A percentile compares a stretch with the other conserved stretches of the same genome.
Conservation (phyloP, 768 basidiomycete species). For the Kwoniella sp. region DNA sequence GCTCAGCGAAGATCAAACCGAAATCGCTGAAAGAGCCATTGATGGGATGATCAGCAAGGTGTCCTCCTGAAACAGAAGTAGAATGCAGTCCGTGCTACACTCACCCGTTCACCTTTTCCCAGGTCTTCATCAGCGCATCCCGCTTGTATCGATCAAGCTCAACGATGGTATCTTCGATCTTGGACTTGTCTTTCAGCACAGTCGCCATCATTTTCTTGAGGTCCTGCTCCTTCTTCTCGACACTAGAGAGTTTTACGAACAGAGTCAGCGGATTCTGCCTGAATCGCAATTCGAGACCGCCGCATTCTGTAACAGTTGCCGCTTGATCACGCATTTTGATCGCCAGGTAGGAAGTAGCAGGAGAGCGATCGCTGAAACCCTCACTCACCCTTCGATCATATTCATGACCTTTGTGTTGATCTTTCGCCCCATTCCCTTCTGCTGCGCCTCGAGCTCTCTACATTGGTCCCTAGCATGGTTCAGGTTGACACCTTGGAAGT, state of each 20-base stretch:
- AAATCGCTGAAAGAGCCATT: constrained; percentile 72
- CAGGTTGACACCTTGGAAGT: constrained; percentile 73
- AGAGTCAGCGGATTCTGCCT: too few species aligned
- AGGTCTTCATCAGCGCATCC: constrained; percentile 89
- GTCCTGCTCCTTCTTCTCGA: constrained; percentile 88
- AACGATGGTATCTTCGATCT: constrained; percentile 90
- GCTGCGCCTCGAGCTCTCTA: constrained; percentile 72
- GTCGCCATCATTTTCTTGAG: constrained; percentile 84
- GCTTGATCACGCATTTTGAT: not conserved
- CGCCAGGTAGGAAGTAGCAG: not conserved
- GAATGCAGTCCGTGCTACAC: constrained; percentile 45
- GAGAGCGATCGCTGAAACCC: not conserved
- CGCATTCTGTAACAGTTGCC: not conserved
- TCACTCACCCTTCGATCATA: constrained; percentile 85
- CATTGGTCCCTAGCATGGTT: constrained; percentile 66
- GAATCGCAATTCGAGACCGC: too few species aligned
- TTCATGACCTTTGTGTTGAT: constrained; percentile 93
- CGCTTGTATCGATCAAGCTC: constrained; percentile 93
- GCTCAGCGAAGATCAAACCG: constrained; percentile 91
- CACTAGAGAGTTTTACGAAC: too few species aligned
- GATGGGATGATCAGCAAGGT: not conserved
- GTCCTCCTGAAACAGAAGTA: not conserved
- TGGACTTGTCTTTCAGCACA: constrained; percentile 87
- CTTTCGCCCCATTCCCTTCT: constrained; percentile 90
- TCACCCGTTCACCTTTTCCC: constrained; percentile 91